A percentile compares a stretch with the other conserved stretches of the same genome.
Conservation (phyloP, 2,329 filamentous ascomycete genomes). For the Herpotrichia juniperi region DNA sequence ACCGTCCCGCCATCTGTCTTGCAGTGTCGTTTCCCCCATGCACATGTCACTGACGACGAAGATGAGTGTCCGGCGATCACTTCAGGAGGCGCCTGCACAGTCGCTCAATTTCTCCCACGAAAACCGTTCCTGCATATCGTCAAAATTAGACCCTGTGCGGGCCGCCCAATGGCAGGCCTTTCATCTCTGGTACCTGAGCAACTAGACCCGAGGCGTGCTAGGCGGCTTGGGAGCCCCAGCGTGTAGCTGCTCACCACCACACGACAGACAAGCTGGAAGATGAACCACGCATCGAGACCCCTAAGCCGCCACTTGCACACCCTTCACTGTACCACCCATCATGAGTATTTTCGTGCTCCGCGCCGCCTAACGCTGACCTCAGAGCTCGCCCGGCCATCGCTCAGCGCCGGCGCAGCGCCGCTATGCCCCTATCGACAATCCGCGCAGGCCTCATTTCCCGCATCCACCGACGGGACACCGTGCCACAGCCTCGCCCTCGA, state of each 20-base stretch:
- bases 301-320: background rate
- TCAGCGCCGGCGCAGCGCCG: background rate
- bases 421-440: background rate
- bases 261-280: background rate
- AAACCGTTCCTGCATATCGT: too few relatives aligned
- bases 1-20: too few relatives aligned
- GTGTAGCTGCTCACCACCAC: background rate
- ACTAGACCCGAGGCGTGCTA: too few relatives aligned
- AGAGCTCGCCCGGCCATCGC: background rate
- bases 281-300: background rate
- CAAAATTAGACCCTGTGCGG: background rate
- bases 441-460: constrained; percentile 36
- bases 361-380: background rate
- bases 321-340: too few relatives aligned
- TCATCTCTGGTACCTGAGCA: too few relatives aligned
- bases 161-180: background rate
- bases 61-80: too few relatives aligned
- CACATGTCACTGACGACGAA: too few relatives aligned
- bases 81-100: too few relatives aligned
- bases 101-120: too few relatives aligned
- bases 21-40: too few relatives aligned
- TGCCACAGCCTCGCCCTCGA: constrained; percentile 29
- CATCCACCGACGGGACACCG: too few relatives aligned
- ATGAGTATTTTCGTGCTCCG: background rate
- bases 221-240: too few relatives aligned